phyloP scores from a whole-genome alignment of 495 filamentous ascomycete genomes.

The Platismatia glauca region DNA sequence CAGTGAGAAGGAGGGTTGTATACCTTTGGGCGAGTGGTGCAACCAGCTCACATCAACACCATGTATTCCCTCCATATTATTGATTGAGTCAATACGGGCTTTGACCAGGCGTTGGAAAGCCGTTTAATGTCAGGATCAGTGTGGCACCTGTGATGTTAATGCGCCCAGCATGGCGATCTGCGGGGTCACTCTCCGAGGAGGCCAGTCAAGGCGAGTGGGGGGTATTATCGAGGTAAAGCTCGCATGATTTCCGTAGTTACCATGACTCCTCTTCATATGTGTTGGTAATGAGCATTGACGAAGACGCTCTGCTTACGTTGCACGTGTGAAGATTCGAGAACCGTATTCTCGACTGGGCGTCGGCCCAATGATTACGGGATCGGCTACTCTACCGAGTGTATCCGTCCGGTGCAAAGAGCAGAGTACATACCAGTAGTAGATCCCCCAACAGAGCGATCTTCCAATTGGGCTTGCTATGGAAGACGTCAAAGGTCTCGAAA shows the following conservation, averaged over 20 bases:
- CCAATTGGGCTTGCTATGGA: not conserved
- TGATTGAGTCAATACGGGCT: not conserved
- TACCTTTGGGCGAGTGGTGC: constrained; percentile 57
- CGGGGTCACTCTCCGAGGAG: constrained; percentile 15
- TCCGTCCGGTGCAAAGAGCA: no score
- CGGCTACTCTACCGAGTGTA: constrained; percentile 2
- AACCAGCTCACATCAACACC: constrained; percentile 64
- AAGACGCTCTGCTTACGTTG: not conserved
- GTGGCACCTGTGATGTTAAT: not conserved
- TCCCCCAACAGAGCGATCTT: no score
- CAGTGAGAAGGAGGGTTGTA: constrained; percentile 20
- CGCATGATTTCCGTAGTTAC: not conserved
- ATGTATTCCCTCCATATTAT: constrained; percentile 54
- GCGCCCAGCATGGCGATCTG: constrained; percentile 14
- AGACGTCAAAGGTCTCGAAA: not conserved
- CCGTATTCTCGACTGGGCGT: not conserved
- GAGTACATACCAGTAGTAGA: no score
- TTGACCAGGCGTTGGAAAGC: not conserved
- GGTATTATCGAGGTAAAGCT: not conserved
- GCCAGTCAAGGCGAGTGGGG: not conserved
- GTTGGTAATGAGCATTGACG: not conserved
- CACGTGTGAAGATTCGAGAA: not conserved
- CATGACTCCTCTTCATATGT: not conserved
- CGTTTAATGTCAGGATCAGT: constrained; percentile 1
- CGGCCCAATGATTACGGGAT: constrained; percentile 12